These are phyloP conservation scores for Fonsecaea nubica DNA, from an alignment of 2,329 filamentous ascomycete genomes.

Conservation along the genomic window DNA sequence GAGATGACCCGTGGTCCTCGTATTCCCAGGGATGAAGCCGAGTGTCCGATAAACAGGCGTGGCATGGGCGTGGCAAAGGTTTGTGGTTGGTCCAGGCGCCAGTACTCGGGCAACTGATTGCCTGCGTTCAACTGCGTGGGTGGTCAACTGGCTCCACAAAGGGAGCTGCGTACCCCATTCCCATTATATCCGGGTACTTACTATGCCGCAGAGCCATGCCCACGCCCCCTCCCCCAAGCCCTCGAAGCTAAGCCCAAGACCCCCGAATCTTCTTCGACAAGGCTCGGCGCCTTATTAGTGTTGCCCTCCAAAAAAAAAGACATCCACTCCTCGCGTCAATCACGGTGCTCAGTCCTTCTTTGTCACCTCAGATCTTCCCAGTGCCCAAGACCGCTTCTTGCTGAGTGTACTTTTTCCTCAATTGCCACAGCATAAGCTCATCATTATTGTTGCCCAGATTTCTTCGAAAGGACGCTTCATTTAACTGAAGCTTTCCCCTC, in stretches of 20 bases:
- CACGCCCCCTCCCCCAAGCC: not conserved
- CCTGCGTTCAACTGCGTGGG: not conserved
- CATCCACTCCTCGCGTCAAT: not conserved
- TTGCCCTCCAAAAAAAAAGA: conserved; percentile 3
- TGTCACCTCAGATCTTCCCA: not conserved
- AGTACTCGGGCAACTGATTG: not conserved
- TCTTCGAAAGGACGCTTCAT: not conserved
- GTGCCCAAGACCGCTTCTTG: conserved; percentile 1
- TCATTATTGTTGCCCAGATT: not conserved
- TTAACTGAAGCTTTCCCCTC: not conserved
- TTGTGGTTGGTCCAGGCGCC: not conserved
- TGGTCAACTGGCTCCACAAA: not conserved
- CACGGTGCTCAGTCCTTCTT: not conserved
- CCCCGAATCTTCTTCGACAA: not conserved
- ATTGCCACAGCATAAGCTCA: not conserved
- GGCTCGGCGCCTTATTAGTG: conserved; percentile 2
- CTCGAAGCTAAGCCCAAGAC: not conserved
- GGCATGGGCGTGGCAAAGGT: not conserved
- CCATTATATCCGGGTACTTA: not conserved
- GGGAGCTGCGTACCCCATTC: not conserved
- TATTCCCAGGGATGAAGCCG: not conserved
- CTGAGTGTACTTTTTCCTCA: conserved; percentile 9
- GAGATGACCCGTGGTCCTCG: not conserved
- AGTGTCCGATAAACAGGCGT: not conserved
- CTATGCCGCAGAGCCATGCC: not conserved